Evolutionary conservation across 2,329 filamentous ascomycete genomes (phyloP).

Genomic region (Fusarium sp.): DNA sequence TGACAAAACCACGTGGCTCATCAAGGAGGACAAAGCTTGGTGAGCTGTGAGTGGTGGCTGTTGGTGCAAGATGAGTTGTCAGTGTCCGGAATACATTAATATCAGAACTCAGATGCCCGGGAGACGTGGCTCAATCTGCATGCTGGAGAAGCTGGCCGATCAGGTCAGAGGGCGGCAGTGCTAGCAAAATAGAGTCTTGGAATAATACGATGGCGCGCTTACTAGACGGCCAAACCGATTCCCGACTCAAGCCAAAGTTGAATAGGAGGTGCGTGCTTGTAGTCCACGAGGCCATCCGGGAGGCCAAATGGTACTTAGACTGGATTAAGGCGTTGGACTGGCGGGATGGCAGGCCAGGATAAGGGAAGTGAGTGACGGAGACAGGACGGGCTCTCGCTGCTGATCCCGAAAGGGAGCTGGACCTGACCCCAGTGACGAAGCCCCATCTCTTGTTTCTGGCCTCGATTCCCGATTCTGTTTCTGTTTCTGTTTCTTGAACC

Average conservation of each 20-base stretch:
- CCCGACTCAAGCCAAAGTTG: conserved; percentile 1
- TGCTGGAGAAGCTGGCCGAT: neutral
- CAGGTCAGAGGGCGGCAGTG: neutral
- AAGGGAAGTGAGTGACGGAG: neutral
- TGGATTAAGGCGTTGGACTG: conserved; percentile 5
- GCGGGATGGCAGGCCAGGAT: neutral
- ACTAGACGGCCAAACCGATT: conserved; percentile 5
- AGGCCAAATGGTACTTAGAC: neutral
- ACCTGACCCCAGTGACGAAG: neutral
- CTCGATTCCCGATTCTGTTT: conserved; percentile 9
- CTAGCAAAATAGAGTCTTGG: neutral
- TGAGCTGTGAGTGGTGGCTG: neutral
- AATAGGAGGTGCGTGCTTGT: conserved; percentile 8
- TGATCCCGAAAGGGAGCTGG: neutral
- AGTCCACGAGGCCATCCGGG: neutral
- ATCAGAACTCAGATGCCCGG: neutral
- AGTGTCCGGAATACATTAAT: conserved; percentile 7
- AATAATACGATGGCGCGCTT: conserved; percentile 10
- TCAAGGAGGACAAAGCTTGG: conserved; percentile 1
- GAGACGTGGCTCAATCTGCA: conserved; percentile 11
- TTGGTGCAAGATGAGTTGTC: conserved; percentile 11
- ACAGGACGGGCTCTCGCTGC: neutral
- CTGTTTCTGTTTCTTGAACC: conserved; percentile 14
- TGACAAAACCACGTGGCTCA: conserved; percentile 7
- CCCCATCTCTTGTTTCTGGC: conserved; percentile 21